These are phyloP conservation scores for Spatholobus suberectus DNA, from an alignment of 306 rosid genomes.

Conservation along the genomic window DNA sequence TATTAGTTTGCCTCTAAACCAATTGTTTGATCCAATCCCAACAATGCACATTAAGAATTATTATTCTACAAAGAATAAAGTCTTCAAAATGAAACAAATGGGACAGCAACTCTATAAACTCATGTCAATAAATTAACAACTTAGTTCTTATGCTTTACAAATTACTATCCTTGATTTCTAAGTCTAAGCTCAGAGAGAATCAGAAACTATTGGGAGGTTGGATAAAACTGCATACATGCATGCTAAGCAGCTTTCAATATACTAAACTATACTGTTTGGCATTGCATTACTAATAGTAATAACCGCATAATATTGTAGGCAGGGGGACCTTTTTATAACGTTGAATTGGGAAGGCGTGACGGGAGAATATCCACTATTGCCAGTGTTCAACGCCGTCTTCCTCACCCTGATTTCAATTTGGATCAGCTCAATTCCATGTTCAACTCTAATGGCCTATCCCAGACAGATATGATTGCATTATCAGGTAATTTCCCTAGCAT, in stretches of 20 bases:
- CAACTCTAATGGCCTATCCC: conserved; percentile 66
- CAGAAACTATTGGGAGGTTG: too few species aligned
- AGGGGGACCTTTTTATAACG: conserved; percentile 83
- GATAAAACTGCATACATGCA: too few species aligned
- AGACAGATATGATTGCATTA: conserved; percentile 75
- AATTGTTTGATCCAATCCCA: background rate
- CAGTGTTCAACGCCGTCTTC: conserved; percentile 69
- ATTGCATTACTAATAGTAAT: background rate
- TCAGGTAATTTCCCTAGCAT: conserved; percentile 58
- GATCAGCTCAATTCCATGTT: conserved; percentile 66
- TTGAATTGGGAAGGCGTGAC: conserved; percentile 86
- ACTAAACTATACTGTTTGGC: background rate
- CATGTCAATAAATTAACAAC: too few species aligned
- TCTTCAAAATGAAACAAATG: too few species aligned
- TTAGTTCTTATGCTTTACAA: too few species aligned
- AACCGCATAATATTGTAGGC: conserved; percentile 51
- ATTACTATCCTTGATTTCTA: too few species aligned
- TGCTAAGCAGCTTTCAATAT: background rate
- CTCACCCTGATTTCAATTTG: conserved; percentile 60
- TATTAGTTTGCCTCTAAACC: background rate
- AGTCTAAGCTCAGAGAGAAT: too few species aligned
- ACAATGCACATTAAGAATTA: background rate
- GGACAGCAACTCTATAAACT: too few species aligned
- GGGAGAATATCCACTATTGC: conserved; percentile 67
- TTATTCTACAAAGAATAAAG: too few species aligned